Evolutionary conservation across 176 grass and related monocot genomes (phyloP).

Genomic region (Lolium perenne): DNA sequence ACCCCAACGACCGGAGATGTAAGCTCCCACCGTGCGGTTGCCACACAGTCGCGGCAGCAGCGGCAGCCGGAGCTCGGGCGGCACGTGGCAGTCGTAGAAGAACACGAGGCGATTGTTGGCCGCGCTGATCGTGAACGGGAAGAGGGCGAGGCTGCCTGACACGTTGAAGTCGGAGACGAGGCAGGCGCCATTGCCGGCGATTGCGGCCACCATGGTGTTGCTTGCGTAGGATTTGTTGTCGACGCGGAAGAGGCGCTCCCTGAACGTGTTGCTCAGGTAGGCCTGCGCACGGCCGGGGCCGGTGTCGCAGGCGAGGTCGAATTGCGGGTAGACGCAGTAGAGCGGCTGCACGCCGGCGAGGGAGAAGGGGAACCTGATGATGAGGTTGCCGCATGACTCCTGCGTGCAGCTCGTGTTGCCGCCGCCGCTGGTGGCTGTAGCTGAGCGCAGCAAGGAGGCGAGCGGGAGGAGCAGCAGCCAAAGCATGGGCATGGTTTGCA

Average conservation of each 20-base stretch:
- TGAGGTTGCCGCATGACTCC: conserved; percentile 33
- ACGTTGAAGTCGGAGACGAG: conserved; percentile 26
- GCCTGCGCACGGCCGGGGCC: neutral
- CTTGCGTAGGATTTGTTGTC: neutral
- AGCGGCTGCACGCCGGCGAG: conserved; percentile 34
- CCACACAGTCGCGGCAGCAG: rapidly evolving
- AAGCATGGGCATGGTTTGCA: no score
- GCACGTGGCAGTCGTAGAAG: conserved; percentile 43
- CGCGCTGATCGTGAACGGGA: neutral
- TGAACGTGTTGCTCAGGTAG: conserved; percentile 22
- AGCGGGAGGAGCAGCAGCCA: neutral
- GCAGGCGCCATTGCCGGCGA: neutral
- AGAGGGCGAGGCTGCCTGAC: conserved; percentile 18
- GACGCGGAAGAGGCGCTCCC: neutral
- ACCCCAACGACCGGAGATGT: neutral
- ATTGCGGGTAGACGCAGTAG: conserved; percentile 34
- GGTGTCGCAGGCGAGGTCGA: conserved; percentile 46
- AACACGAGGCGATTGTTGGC: conserved; percentile 40
- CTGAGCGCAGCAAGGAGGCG: neutral
- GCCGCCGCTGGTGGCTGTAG: neutral
- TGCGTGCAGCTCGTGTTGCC: neutral
- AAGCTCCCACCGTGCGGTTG: neutral
- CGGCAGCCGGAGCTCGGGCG: neutral
- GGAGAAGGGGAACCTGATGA: conserved; percentile 64
- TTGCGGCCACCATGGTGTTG: neutral